Evolutionary conservation across 2,329 filamentous ascomycete species (phyloP), one percentile per base, ranked within the genome.

Genomic region (Rhytidhysteron rufulum): DNA sequence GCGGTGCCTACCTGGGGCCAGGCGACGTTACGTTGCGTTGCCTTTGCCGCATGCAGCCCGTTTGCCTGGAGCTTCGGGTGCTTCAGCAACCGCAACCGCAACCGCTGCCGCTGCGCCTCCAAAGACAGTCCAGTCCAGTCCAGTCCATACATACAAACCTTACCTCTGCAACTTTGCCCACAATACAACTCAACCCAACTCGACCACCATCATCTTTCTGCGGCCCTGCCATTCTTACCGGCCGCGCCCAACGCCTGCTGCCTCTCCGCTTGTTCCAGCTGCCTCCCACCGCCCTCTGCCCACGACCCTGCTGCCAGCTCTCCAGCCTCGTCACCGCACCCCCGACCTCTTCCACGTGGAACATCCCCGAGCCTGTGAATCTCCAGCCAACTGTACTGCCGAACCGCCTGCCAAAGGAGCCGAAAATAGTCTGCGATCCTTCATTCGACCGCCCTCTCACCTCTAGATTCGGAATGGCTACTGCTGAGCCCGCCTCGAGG

Each of bases 401-500:
- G 38, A 19, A 39, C 15, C 39, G 25, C n/a, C 36, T 8, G 42
- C 11, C 37, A 30, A 21, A 3, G 18, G 24, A 29, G 24, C 42
- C 22, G 25, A 43, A 39, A 34, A 48, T 40, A 40, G 36, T 43
- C 37, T 34, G 42, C 32, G 31, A 38, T 35, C 49, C 42, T 29
- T 38, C 36, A 39, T 39, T 33, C 19, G 30, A 7, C 34, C 18
- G 32, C 9, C 4, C 15, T 27, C 35, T 31, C 43, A 41, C 43
- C 36, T 25, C 42, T 32, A 27, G 31, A 44, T 29, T 29, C 40
- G 47, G 43, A 42, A 72, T 72, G 69, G 69, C 69, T 38, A 67
- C 67, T 43, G 63, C 69, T 45, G 68, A 72, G 54, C 57, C 70
- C 47, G 65, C 66, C 25, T 54, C 65, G 47, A 61, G 63, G 47